Base-by-base conservation (phyloP, 2,329 filamentous ascomycete genomes). In the Arthrobotrys megalospora region DNA sequence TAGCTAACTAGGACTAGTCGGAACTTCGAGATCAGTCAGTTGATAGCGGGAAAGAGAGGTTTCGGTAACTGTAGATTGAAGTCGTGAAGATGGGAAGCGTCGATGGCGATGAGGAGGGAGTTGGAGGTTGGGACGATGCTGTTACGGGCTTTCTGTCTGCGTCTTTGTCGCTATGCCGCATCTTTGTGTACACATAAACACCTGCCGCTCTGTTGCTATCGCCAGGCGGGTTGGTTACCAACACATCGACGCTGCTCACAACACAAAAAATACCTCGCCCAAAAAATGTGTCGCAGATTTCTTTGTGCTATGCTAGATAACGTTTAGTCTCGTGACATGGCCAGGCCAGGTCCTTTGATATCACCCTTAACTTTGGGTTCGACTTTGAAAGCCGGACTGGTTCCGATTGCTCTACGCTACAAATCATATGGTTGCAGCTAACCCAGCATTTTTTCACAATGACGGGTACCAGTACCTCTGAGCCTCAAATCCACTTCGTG, bases 401-500 rank as follows among this genome's bases (percentile, higher is more conserved):
- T 45, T 52, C 47, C 21, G 11, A 32, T 32, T 10, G 2, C 21
- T 21, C 7, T 7, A 2, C 21, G 16, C 16, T 48, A 21, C 45
- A 8, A 48, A 10, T 32, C 4, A 41, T 19, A 50, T n/a, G 2
- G 24, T 28, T 28, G 24, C 5, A 28, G 24, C 24, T 28, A 28
- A 2, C 47, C 28, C 16, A 12, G 14, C 3, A 24, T 11, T 10
- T 11, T 10, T 36, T 14, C 47, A 45, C 2, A 12, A 76, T 76
- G 71, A 24, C 64, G 12, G 47, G 55, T n/a, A 21, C 11, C 3
- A 47, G 55, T n/a, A 21, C 11, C 8, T 16, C 36, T 32, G 55
- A 66, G 28, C 41, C 50, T 21, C 3, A 28, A 0, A 69, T 91
- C 65, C 90, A 92, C 80, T 91, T 92, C 83, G 89, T 90, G 76